Base-by-base conservation (phyloP, 139 green algal genomes). In the Chlamydomonas schloesseri region DNA sequence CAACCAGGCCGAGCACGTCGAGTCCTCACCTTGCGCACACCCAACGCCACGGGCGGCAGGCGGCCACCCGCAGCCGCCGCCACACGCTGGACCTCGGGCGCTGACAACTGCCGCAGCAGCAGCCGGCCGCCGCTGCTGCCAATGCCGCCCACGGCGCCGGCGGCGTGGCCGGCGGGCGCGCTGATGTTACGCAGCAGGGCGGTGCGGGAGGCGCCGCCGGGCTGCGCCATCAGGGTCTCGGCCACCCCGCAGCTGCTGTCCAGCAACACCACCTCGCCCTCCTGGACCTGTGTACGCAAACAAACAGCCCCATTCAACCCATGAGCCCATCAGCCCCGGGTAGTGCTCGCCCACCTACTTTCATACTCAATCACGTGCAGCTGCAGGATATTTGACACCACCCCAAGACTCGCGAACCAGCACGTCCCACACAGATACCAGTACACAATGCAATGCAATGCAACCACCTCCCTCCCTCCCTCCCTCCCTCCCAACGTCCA, bases 221-320 rank as follows among this genome's bases (percentile, higher is more conserved):
- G 53, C 8, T 31, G 73, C 26, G 31, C 53, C 73, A n/a, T 20
- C 23, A 85, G 79, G 4, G 67, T 23, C 47, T 69, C 67, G 18
- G 34, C 31, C 31, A 76, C 67, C 5, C 31, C 31, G 21, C 53
- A 24, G 17, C 53, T 70, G 47, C 33, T 53, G 50, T 82, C 84
- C 50, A 89, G 65, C n/a, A 89, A 47, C 53, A 77, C 53, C 65
- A 83, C 84, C 74, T 89, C 84, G 36, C 84, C 84, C 37, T 89
- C 73, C 53, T 75, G 71, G 50, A 86, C 42, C 81, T 86, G 67
- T 1, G 50, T n/a, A n/a, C n/a, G n/a, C n/a, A n/a, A n/a, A n/a
- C n/a, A n/a, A n/a, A n/a, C n/a, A n/a, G n/a, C n/a, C n/a, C n/a
- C n/a, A n/a, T n/a, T n/a, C n/a, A n/a, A n/a, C n/a, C n/a, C n/a